phyloP scores from a whole-genome alignment of 805 yeast genomes.

The Wickerhamiella sergipiensis region DNA sequence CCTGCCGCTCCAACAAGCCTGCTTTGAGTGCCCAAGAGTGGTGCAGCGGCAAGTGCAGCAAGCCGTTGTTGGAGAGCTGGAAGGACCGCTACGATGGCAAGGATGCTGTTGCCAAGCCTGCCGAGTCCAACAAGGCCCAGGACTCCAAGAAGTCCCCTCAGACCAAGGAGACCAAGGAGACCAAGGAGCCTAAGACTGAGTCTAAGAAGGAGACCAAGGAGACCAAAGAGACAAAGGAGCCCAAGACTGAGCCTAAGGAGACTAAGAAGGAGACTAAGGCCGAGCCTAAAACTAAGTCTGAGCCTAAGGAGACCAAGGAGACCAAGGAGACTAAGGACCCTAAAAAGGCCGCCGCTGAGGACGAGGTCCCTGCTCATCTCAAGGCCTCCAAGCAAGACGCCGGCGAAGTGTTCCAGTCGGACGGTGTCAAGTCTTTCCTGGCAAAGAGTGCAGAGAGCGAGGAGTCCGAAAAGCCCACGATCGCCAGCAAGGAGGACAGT shows the following conservation, averaged over 20 bases:
- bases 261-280: constrained; percentile 18
- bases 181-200: constrained; percentile 18
- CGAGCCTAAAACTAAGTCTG: constrained; percentile 19
- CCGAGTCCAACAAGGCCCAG: constrained; percentile 14
- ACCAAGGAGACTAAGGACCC: constrained; percentile 4
- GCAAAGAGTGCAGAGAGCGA: constrained; percentile 35
- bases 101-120: constrained; percentile 27
- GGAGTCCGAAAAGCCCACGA: constrained; percentile 21
- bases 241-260: constrained; percentile 17
- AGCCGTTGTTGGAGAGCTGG: constrained; percentile 67
- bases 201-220: constrained; percentile 17
- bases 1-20: constrained; percentile 67
- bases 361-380: constrained; percentile 19
- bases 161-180: constrained; percentile 14
- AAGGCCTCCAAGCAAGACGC: constrained; percentile 31
- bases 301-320: constrained; percentile 10
- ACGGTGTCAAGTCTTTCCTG: constrained; percentile 35
- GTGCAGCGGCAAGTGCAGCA: constrained; percentile 62
- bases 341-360: not conserved
- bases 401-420: constrained; percentile 36
- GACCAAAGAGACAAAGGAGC: constrained; percentile 10
- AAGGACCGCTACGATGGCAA: constrained; percentile 68
- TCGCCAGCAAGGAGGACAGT: constrained; percentile 10
- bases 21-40: constrained; percentile 72
- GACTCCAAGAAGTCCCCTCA: constrained; percentile 17